Conservation (phyloP, 192 early-diverging fungal genomes). For the Umbelopsis isabellina region DNA sequence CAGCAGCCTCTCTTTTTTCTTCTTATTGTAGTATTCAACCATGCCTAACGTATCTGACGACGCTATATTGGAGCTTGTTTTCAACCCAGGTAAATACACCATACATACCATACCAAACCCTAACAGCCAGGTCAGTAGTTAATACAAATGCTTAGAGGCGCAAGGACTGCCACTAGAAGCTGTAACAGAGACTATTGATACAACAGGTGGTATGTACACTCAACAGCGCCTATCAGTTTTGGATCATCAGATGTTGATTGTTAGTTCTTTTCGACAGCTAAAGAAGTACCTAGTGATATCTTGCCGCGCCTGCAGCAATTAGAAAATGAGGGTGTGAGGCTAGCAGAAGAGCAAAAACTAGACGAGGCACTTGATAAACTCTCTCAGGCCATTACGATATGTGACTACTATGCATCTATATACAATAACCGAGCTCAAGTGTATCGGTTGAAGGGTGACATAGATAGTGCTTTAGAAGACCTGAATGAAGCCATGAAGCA, state of each 20-base stretch:
- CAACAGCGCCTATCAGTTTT: not conserved
- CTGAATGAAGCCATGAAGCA: conserved; percentile 47
- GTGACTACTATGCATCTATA: conserved; percentile 49
- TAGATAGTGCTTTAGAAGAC: conserved; percentile 43
- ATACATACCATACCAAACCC: not conserved
- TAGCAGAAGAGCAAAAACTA: conserved; percentile 49
- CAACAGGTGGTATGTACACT: conserved; percentile 26
- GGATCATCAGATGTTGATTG: not conserved
- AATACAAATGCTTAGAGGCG: conserved; percentile 19
- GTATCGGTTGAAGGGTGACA: conserved; percentile 47
- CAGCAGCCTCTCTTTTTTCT: not conserved
- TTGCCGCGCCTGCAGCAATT: conserved; percentile 37
- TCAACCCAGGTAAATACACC: conserved; percentile 36
- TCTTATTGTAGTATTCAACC: not conserved
- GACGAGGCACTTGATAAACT: conserved; percentile 44
- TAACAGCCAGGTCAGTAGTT: not conserved
- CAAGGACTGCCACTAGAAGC: conserved; percentile 37
- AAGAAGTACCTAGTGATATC: conserved; percentile 40
- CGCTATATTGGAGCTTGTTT: conserved; percentile 39
- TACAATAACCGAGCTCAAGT: conserved; percentile 59
- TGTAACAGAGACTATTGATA: conserved; percentile 26
- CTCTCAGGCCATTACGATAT: conserved; percentile 43
- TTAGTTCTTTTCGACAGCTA: not conserved
- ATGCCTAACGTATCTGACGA: conserved; percentile 30
- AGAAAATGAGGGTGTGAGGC: conserved; percentile 44